Conservation (phyloP, 352 stramenopile species). For the Phytophthora cajani region DNA sequence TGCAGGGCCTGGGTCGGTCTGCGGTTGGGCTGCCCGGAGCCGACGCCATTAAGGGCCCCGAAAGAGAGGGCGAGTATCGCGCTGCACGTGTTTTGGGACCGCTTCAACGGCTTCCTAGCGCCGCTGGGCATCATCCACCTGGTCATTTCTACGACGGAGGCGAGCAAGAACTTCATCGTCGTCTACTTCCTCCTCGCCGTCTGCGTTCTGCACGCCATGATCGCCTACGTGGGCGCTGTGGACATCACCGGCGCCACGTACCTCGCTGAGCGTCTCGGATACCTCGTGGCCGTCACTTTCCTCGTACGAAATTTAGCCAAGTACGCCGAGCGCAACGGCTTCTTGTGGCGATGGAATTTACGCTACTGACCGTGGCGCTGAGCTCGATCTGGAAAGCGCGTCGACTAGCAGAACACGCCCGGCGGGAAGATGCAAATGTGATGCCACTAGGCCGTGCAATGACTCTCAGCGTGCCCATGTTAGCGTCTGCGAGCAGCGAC, state of each 20-base stretch:
- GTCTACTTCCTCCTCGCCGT: slow-evolving; percentile 39
- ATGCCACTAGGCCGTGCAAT: slow-evolving; percentile 8
- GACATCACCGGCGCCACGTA: slow-evolving; percentile 36
- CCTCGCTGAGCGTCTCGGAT: slow-evolving; percentile 31
- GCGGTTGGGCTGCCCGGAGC: slow-evolving; percentile 14
- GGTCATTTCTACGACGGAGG: slow-evolving; percentile 30
- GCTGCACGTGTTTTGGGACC: slow-evolving; percentile 42
- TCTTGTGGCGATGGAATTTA: slow-evolving; percentile 30
- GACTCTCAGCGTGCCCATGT: slow-evolving; percentile 25
- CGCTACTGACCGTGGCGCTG: slow-evolving; percentile 21
- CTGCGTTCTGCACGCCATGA: slow-evolving; percentile 36
- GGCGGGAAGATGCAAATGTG: slow-evolving; percentile 10
- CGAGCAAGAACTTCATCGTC: slow-evolving; percentile 33
- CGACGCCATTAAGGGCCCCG: slow-evolving; percentile 22
- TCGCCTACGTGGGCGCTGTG: slow-evolving; percentile 37
- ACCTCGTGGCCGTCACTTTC: slow-evolving; percentile 34
- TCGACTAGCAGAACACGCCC: background rate
- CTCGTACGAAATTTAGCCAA: slow-evolving; percentile 25
- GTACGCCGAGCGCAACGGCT: slow-evolving; percentile 31
- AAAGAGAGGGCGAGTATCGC: slow-evolving; percentile 36
- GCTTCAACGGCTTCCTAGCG: slow-evolving; percentile 40
- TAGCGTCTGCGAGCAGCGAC: slow-evolving; percentile 24
- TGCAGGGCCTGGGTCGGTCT: slow-evolving; percentile 22
- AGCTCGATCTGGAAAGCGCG: slow-evolving; percentile 15
- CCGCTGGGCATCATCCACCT: slow-evolving; percentile 39